Conservation (phyloP, 495 filamentous ascomycete genomes). For the Hyaloscypha hepaticicola region DNA sequence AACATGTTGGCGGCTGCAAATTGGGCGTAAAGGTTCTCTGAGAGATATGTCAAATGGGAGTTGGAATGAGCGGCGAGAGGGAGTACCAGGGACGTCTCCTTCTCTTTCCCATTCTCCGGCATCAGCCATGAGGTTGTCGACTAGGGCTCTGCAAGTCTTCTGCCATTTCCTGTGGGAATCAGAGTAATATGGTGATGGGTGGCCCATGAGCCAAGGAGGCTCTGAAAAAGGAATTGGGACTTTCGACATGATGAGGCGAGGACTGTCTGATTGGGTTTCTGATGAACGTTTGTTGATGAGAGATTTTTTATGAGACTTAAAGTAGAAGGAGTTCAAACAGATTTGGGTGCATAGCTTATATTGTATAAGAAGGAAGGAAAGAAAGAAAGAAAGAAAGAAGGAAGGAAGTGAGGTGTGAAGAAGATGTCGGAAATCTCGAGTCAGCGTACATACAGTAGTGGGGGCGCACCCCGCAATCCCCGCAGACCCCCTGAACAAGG, state of each 20-base stretch:
- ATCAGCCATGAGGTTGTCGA: slow-evolving; percentile 55
- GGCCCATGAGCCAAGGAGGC: slow-evolving; percentile 65
- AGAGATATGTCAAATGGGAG: slow-evolving; percentile 61
- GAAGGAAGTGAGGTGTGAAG: no score
- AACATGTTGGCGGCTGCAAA: slow-evolving; percentile 66
- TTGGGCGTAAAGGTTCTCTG: slow-evolving; percentile 56
- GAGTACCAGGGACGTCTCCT: slow-evolving; percentile 54
- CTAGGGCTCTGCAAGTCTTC: slow-evolving; percentile 62
- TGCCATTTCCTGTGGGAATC: slow-evolving; percentile 62
- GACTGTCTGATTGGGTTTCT: no score
- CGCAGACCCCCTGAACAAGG: no score
- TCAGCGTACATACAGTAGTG: no score
- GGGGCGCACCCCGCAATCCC: no score
- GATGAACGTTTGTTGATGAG: no score
- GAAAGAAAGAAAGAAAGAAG: no score
- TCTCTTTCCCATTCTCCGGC: slow-evolving; percentile 66
- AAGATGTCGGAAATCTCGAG: no score
- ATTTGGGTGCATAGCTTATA: no score
- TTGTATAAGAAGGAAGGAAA: no score
- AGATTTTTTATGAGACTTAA: no score
- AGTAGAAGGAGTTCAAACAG: no score
- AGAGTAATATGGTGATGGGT: slow-evolving; percentile 70
- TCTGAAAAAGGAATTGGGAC: slow-evolving; percentile 64
- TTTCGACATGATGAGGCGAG: slow-evolving; percentile 15
- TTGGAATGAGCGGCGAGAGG: slow-evolving; percentile 54